A percentile compares a stretch with the other conserved stretches of the same genome.
phyloP scores from a whole-genome alignment of 768 basidiomycete species.

The Trametes meyenii region DNA sequence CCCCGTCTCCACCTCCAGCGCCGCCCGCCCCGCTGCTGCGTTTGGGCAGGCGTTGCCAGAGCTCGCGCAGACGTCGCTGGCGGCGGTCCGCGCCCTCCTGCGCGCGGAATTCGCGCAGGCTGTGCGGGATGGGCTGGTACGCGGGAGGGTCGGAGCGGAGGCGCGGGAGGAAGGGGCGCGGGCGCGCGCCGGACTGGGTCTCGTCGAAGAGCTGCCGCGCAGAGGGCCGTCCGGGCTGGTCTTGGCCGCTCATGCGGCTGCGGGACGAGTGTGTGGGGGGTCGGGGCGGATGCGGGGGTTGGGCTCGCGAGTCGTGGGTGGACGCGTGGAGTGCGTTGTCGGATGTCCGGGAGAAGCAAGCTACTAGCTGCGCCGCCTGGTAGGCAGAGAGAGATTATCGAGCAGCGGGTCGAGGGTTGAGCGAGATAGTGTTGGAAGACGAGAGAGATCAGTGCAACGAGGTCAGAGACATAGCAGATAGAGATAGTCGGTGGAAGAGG shows the following conservation, averaged over 20 bases:
- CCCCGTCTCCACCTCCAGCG: conserved; percentile 3
- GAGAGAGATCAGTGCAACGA: conserved; percentile 1
- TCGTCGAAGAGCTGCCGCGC: conserved; percentile 57
- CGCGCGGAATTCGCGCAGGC: conserved; percentile 63
- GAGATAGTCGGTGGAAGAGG: background rate
- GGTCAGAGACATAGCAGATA: conserved; percentile 13
- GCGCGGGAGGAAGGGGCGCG: conserved; percentile 59
- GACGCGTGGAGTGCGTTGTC: conserved; percentile 4
- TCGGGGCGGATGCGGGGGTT: background rate
- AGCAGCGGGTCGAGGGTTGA: background rate
- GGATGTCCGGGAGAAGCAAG: conserved; percentile 6
- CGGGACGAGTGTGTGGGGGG: background rate
- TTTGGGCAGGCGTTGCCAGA: conserved; percentile 64
- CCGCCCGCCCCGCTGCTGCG: conserved; percentile 29
- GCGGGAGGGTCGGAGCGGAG: conserved; percentile 56
- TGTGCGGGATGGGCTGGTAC: conserved; percentile 45
- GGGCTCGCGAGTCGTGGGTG: background rate
- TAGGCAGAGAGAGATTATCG: too few species aligned
- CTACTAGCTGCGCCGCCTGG: background rate
- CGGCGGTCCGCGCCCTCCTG: conserved; percentile 65
- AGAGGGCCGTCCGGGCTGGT: conserved; percentile 34
- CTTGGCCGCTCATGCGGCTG: conserved; percentile 14
- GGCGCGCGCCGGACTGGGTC: conserved; percentile 52
- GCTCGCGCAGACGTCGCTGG: conserved; percentile 57
- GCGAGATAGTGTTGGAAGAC: conserved; percentile 1